Conservation (phyloP, 2,329 filamentous ascomycete species). For the Diaporthe longicolla region DNA sequence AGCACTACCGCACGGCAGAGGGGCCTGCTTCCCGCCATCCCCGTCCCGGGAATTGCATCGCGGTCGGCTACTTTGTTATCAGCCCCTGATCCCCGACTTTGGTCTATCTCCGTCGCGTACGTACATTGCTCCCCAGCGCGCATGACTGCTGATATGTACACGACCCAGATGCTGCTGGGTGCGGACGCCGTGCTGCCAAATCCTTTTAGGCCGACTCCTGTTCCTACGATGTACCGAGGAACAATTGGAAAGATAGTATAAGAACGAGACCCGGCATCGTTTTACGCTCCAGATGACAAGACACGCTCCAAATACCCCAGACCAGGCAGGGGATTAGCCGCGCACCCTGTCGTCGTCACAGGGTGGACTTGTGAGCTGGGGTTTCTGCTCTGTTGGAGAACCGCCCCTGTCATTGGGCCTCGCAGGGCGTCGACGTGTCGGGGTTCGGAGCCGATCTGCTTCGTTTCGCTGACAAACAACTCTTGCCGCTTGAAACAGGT, state of each 20-base stretch:
- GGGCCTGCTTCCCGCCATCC: constrained; percentile 36
- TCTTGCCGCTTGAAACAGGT: constrained; percentile 30
- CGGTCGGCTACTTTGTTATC: not conserved
- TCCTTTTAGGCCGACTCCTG: not conserved
- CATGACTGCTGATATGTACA: not conserved
- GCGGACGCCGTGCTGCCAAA: not conserved
- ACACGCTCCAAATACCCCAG: not conserved
- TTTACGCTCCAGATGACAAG: not conserved
- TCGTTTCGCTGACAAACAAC: constrained; percentile 16
- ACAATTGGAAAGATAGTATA: not conserved
- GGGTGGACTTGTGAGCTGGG: constrained; percentile 9
- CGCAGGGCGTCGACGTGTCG: constrained; percentile 7
- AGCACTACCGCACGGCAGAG: constrained; percentile 27
- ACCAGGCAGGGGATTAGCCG: not conserved
- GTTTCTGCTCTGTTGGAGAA: constrained; percentile 25
- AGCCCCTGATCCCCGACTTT: constrained; percentile 32
- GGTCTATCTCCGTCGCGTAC: not conserved
- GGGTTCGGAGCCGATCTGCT: constrained; percentile 35
- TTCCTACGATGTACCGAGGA: not conserved
- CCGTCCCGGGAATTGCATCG: constrained; percentile 32
- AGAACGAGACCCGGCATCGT: not conserved
- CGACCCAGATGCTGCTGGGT: not conserved
- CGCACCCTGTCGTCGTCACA: not conserved
- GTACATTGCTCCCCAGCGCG: not conserved
- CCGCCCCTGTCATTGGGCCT: constrained; percentile 20